These are phyloP conservation scores for Cucumis cinereus DNA, from an alignment of 306 rosid species.

Conservation along the genomic window DNA sequence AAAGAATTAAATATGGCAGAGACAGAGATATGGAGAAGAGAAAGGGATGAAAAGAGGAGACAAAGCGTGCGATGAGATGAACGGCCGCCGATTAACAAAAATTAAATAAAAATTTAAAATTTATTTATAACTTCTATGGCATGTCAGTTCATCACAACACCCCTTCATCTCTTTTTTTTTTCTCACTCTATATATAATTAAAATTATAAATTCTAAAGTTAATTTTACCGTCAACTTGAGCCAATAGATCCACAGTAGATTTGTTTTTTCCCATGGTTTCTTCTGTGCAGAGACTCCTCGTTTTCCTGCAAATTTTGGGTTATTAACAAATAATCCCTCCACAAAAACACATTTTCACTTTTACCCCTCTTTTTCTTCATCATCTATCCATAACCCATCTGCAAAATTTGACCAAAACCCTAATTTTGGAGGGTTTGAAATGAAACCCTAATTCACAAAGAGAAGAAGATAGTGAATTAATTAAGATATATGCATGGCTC, in stretches of 20 bases:
- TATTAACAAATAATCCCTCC: not conserved
- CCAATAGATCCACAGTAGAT: constrained; percentile 4
- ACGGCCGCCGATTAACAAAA: not conserved
- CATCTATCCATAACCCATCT: not conserved
- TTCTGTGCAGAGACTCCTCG: not conserved
- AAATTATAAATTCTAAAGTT: not conserved
- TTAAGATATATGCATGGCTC: constrained; percentile 77
- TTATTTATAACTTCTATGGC: constrained; percentile 6
- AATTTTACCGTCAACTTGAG: constrained; percentile 1
- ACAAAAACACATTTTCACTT: not conserved
- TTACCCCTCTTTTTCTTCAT: not conserved
- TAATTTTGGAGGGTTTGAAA: not conserved
- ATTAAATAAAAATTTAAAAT: no score
- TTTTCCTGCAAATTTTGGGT: constrained; percentile 1
- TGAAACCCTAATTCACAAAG: not conserved
- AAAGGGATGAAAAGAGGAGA: not conserved
- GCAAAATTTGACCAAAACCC: not conserved
- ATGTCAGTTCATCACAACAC: not conserved
- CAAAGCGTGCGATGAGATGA: constrained; percentile 3
- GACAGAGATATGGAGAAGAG: not conserved
- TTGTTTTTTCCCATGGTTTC: not conserved
- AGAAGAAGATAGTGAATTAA: not conserved
- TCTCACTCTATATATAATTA: not conserved
- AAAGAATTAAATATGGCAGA: not conserved
- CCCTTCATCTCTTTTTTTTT: not conserved